Evolutionary conservation across 495 filamentous ascomycete genomes (phyloP).

Genomic region (Neurospora sp.): DNA sequence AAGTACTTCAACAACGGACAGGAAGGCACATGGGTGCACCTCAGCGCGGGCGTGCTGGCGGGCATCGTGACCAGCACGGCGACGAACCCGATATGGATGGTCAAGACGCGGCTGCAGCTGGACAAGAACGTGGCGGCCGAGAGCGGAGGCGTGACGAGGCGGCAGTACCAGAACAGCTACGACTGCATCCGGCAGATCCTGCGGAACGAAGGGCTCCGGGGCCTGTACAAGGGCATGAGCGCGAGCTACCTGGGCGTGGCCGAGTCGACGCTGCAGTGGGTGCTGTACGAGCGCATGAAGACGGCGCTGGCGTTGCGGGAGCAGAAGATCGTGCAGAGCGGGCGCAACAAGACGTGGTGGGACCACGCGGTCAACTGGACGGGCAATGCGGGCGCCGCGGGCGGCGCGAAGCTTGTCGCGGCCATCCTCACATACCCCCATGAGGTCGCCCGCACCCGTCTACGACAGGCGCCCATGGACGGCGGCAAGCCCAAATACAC

Average conservation of each 20-base stretch:
- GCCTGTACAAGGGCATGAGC: conserved; percentile 76
- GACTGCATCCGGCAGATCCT: conserved; percentile 73
- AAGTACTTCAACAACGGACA: conserved; percentile 53
- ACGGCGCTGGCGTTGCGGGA: conserved; percentile 48
- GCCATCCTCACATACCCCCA: conserved; percentile 79
- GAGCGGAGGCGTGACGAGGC: conserved; percentile 35
- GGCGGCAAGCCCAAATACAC: conserved; percentile 71
- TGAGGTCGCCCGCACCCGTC: conserved; percentile 73
- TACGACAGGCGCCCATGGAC: conserved; percentile 69
- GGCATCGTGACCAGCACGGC: conserved; percentile 75
- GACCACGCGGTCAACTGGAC: conserved; percentile 55
- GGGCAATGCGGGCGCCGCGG: conserved; percentile 67
- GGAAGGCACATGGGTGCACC: conserved; percentile 62
- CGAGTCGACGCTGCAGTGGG: conserved; percentile 80
- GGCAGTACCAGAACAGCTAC: conserved; percentile 70
- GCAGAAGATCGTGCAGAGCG: conserved; percentile 40
- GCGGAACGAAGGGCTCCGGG: conserved; percentile 62
- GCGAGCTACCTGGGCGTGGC: conserved; percentile 80
- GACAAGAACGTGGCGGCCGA: conserved; percentile 54
- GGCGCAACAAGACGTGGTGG: conserved; percentile 47
- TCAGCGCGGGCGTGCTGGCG: conserved; percentile 59
- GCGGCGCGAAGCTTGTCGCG: conserved; percentile 71
- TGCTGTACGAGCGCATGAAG: conserved; percentile 82
- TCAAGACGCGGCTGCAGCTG: conserved; percentile 83
- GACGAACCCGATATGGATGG: conserved; percentile 88